phyloP scores from a whole-genome alignment of 495 filamentous ascomycete species.

The Penicillium cosmopolitanum region DNA sequence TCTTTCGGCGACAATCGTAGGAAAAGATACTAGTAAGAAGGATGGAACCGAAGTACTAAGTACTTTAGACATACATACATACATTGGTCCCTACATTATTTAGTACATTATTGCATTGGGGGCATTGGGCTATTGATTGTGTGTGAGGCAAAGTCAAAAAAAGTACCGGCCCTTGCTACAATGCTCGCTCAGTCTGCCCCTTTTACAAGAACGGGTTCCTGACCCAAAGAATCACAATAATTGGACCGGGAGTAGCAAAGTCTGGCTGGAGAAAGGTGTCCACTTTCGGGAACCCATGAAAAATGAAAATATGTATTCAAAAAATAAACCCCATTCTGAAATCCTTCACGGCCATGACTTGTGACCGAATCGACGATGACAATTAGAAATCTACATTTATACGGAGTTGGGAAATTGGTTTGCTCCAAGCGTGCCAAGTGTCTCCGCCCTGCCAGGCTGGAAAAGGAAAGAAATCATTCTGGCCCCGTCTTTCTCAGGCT shows the following conservation, averaged over 20 bases:
- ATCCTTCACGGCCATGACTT: not conserved
- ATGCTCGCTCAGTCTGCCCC: too few species aligned
- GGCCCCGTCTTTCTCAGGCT: not conserved
- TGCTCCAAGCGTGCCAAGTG: constrained; percentile 13
- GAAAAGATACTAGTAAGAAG: not conserved
- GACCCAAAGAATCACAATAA: constrained; percentile 5
- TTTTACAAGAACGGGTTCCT: not conserved
- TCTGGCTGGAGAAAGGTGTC: constrained; percentile 4
- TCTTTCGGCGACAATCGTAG: constrained; percentile 1
- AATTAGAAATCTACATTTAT: constrained; percentile 13
- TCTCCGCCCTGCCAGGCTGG: constrained; percentile 1
- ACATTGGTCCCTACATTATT: not conserved
- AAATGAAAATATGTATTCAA: not conserved
- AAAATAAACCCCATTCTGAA: not conserved
- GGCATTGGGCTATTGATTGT: not conserved
- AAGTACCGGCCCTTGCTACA: not conserved
- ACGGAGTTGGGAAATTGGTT: constrained; percentile 16
- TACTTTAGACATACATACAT: not conserved
- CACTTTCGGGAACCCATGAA: constrained; percentile 1
- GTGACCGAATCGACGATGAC: constrained; percentile 19
- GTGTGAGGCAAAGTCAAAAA: not conserved
- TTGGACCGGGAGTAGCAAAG: not conserved
- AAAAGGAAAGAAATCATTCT: not conserved
- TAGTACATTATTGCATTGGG: not conserved
- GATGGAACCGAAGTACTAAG: too few species aligned